Conservation (phyloP, 2,329 filamentous ascomycete species). For the Rhinocladiella similis region DNA sequence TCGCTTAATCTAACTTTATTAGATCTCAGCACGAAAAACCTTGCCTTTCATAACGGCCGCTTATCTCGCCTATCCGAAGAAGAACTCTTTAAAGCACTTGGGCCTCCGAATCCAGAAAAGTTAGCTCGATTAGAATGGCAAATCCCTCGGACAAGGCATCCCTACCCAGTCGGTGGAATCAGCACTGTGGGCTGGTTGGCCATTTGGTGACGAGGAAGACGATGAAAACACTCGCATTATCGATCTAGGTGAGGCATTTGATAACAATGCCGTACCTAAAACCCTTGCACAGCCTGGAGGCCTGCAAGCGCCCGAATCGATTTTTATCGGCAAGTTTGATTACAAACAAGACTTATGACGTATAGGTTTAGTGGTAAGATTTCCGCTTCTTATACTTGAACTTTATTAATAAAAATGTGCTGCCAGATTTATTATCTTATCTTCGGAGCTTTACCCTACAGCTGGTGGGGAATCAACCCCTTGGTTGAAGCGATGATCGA, state of each 20-base stretch:
- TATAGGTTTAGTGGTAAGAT: conserved; percentile 15
- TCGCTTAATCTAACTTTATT: conserved; percentile 14
- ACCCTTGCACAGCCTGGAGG: conserved; percentile 26
- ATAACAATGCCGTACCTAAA: conserved; percentile 14
- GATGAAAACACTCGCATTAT: conserved; percentile 32
- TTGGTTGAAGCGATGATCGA: conserved; percentile 15
- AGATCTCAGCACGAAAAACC: conserved; percentile 35
- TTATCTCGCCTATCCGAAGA: conserved; percentile 16
- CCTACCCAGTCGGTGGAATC: conserved; percentile 31
- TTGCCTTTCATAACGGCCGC: conserved; percentile 29
- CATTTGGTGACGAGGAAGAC: conserved; percentile 26
- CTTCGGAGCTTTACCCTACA: conserved; percentile 9
- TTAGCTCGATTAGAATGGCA: conserved; percentile 27
- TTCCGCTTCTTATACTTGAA: conserved; percentile 2
- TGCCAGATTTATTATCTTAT: conserved; percentile 14
- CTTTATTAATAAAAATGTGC: conserved; percentile 5
- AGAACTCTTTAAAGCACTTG: conserved; percentile 21
- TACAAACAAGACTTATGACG: conserved; percentile 31
- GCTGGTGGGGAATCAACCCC: conserved; percentile 3
- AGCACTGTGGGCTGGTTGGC: conserved; percentile 26
- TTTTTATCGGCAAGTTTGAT: conserved; percentile 30
- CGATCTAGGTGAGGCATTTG: conserved; percentile 29
- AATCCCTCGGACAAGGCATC: conserved; percentile 26
- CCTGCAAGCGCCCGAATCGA: conserved; percentile 29
- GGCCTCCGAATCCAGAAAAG: conserved; percentile 25